Evolutionary conservation across 768 basidiomycete species (phyloP), one percentile per base, ranked within the genome.

Genomic region (Mycena metata): DNA sequence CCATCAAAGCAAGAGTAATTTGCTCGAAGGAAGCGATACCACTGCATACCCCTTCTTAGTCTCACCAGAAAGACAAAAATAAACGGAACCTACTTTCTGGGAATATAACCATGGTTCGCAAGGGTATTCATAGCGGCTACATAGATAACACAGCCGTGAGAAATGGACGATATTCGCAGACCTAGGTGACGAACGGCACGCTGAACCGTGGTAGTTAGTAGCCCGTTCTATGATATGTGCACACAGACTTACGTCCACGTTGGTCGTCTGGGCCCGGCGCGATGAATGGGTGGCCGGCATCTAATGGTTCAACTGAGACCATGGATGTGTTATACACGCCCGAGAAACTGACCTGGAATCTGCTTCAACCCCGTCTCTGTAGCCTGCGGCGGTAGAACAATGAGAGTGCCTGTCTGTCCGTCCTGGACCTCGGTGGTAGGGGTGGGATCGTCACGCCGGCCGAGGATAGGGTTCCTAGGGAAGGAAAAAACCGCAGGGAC

Each of bases 11-110:
- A 21, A 56, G n/a, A 21, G 39, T 46, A 8, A 71, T 71, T 54
- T 71, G 30, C 36, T 71, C 70, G 19, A 71, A 71, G n/a, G 70
- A 60, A n/a, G 70, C 67, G 35, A 71, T 71, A n/a, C 70, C 70
- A 17, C 66, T 71, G 10, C 17, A 45, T 2, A 11, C 19, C 24
- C 7, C 4, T 62, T 24, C 4, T 62, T 24, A 61, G 55, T 42
- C 5, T 45, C 4, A 12, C 17, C 2, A 57, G 15, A 35, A 23
- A 8, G 10, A n/a, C 17, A 33, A n/a, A 11, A 42, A 12, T 1
- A 45, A 24, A 39, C 16, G 1, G 16, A 30, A 3, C 59, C 4
- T 39, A 70, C 69, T 67, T 71, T 63, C 64, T 57, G 5, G 70
- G 59, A 45, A 71, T 71, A 51, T 63, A 64, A 2, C 67, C 67